A percentile compares a stretch with the other conserved stretches of the same genome.
Evolutionary conservation across 352 stramenopile genomes (phyloP).

Genomic region (Blastocystis sp.): DNA sequence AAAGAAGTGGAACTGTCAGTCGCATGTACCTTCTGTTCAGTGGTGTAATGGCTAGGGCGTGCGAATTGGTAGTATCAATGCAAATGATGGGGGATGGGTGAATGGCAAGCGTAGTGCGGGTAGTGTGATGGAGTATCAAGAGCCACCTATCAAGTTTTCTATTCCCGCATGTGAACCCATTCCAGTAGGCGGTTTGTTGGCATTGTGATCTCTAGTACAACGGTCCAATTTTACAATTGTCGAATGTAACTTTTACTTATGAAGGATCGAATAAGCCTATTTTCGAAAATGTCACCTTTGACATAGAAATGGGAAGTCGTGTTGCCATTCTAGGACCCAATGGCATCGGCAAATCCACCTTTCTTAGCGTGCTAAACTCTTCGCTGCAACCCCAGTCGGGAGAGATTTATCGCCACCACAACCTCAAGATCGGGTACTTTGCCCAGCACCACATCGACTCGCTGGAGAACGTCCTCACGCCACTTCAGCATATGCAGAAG

Average conservation of each 20-base stretch:
- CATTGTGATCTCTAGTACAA: slow-evolving; percentile 21
- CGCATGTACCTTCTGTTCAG: not conserved
- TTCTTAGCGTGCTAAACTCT: slow-evolving; percentile 88
- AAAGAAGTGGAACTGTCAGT: slow-evolving; percentile 54
- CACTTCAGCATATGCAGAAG: slow-evolving; percentile 70
- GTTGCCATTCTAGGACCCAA: slow-evolving; percentile 95
- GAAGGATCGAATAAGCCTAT: slow-evolving; percentile 66
- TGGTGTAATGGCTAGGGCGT: not conserved
- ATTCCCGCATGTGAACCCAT: not conserved
- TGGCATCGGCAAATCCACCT: slow-evolving; percentile 89
- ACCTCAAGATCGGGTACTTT: slow-evolving; percentile 65
- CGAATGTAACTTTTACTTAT: slow-evolving; percentile 63
- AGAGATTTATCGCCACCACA: slow-evolving; percentile 64
- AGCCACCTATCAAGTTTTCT: slow-evolving; percentile 61
- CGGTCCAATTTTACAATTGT: slow-evolving; percentile 62
- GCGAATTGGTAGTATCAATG: slow-evolving; percentile 42
- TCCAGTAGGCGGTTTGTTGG: not conserved
- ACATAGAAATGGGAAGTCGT: slow-evolving; percentile 85
- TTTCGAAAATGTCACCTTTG: slow-evolving; percentile 86
- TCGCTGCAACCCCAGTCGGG: slow-evolving; percentile 71
- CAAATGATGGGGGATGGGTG: slow-evolving; percentile 42
- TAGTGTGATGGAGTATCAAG: slow-evolving; percentile 45
- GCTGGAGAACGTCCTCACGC: slow-evolving; percentile 71
- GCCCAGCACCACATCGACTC: slow-evolving; percentile 66
- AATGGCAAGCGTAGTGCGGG: slow-evolving; percentile 50